Evolutionary conservation across 331 rosid species (phyloP), one percentile per base, ranked within the genome.

Genomic region (Pyracantha coccinea): DNA sequence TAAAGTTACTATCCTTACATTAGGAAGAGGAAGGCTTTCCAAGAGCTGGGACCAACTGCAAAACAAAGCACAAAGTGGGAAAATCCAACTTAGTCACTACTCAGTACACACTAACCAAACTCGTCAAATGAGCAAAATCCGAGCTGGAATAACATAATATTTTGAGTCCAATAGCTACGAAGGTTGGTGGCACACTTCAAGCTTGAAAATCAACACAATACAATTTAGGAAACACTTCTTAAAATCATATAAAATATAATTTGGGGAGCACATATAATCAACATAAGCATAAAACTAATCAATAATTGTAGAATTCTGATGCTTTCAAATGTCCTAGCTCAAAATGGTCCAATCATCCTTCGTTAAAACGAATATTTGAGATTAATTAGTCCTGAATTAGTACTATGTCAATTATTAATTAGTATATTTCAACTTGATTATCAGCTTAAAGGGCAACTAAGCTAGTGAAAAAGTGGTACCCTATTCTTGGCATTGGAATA

Each of bases 1-100:
- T 84, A 64, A 80, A 71, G 33, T 66, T 32, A 62, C 20, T 23
- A 71, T 77, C 61, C 97, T 83, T 91, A 93, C 98, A 83, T 93
- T 93, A 76, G 97, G 89, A 82, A 93, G 96, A 89, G 96, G 93
- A 88, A 93, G 98, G 84, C 91, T 70, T 85, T 93, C 98, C 93
- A 93, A 85, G 75, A 89, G 84, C 78, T 93, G 98, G 68, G 98
- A 89, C 96, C 97, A 93, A 84, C 98, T 91, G 91, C 88, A 83
- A 89, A 81, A 83, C 73, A 84, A 85, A 69, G 69, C 60, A 76
- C 58, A 45, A 59, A 72, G 73, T 29, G 68, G 61, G 38, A 57
- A 61, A 63, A 12, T 12, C 63, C 38, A 79, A 9, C 24, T 57
- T 72, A 82, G 75, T 76, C 76, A 80, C 69, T 76, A 73, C 71